Evolutionary conservation across 169 alveolate species (phyloP).

Genomic region (Blepharisma undulans): DNA sequence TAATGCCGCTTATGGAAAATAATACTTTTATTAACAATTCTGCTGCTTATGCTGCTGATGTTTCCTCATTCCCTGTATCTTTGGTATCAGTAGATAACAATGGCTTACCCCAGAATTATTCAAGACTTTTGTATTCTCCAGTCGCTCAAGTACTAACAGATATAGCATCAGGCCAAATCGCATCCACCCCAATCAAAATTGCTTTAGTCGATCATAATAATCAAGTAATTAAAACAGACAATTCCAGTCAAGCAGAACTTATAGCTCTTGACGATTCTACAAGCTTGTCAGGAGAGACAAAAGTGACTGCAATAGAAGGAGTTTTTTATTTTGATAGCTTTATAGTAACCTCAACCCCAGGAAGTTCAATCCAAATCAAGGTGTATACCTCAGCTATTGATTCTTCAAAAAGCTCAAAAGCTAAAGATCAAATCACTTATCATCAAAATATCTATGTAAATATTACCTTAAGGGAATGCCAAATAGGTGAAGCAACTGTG

Average conservation of each 20-base stretch:
- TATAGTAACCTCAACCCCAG: background rate
- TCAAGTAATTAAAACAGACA: background rate
- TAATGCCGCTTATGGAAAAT: background rate
- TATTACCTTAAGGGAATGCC: background rate
- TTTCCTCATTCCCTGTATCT: slow-evolving; percentile 31
- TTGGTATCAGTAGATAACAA: too few relatives aligned
- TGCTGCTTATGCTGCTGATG: slow-evolving; percentile 9
- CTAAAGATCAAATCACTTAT: too few relatives aligned
- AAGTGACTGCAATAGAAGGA: background rate
- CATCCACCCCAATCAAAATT: background rate
- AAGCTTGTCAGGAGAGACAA: background rate
- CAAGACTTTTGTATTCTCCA: too few relatives aligned
- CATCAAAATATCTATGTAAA: background rate
- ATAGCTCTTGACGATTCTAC: background rate
- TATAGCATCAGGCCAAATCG: background rate
- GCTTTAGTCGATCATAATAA: background rate
- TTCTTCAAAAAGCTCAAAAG: background rate
- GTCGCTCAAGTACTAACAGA: too few relatives aligned
- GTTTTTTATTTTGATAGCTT: background rate
- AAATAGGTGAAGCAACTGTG: background rate
- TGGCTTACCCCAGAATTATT: too few relatives aligned
- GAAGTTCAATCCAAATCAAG: background rate
- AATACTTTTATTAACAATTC: slow-evolving; percentile 2
- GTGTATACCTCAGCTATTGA: background rate
- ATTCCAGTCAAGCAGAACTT: background rate